Base-by-base conservation (phyloP, 306 rosid species). In the Hippophae gyantsensis region DNA sequence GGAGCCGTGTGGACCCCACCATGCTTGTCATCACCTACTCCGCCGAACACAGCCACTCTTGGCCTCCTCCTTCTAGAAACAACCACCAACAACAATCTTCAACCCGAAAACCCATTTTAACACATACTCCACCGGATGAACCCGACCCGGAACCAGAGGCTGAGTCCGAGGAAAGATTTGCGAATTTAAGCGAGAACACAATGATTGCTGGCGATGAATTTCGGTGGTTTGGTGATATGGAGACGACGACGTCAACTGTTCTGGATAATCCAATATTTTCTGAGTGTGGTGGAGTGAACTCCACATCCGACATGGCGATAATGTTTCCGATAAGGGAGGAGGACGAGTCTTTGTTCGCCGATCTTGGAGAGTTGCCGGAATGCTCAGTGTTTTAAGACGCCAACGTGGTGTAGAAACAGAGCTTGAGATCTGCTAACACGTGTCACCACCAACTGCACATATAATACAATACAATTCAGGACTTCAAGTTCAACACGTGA, bases 311-410 rank as follows among this genome's bases (percentile, higher is more conserved):
- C 73, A 82, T 71, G 6, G 74, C 76, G 2, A 59, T 78, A 71
- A 48, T 84, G 13, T 43, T 92, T 60, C 96, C 96, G 0, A 83
- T 88, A 96, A 57, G 82, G 41, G 96, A 81, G 54, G 96, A 92
- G 75, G 99, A 92, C 42, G 99, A 85, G 63, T 78, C 79, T 9
- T 78, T 92, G 0, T 92, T 79, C 38, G 99, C 96, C 5, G 99
- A 92, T 56, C 88, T 92, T 5, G 99, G 85, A 0, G 99, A 92
- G 78, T 58, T 92, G 63, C 99, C 99, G 57, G 96, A 88, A 76
- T 86, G 89, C 58, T 79, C 92, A 0, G 25, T 78, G 95, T 89
- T 38, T 86, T 89, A 71, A 79, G 72, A 51, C 85, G 25, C 79
- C 82, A 27, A 27, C 1, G 61, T 6, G 82, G 76, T 43, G 82